A percentile compares a stretch with the other conserved stretches of the same genome.
Conservation (phyloP, 23 red algal genomes). For the Gracilariopsis chorda region DNA sequence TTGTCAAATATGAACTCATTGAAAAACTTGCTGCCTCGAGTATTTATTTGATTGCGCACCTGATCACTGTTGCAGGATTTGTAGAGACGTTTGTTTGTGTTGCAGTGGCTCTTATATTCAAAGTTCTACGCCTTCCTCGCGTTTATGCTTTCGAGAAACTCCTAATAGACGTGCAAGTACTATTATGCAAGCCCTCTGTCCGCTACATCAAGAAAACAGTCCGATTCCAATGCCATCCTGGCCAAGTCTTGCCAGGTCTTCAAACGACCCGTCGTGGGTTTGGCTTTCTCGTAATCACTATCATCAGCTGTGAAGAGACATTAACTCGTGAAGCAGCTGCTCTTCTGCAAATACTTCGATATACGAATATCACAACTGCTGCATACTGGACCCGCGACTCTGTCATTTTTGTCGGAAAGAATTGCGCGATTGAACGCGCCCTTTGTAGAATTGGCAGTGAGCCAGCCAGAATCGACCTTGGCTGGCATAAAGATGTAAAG, state of each 20-base stretch:
- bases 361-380: slow-evolving; percentile 3
- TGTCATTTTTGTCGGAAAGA: slow-evolving; percentile 13
- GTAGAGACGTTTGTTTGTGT: neutral
- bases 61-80: neutral
- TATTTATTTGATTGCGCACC: slow-evolving; percentile 1
- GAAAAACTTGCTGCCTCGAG: neutral
- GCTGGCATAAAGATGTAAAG: slow-evolving; percentile 38
- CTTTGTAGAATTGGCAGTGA: slow-evolving; percentile 1
- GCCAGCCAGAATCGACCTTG: neutral
- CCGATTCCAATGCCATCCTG: neutral
- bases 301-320: neutral
- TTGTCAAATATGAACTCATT: neutral
- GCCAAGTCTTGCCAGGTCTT: neutral
- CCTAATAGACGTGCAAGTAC: neutral
- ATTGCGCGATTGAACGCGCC: neutral
- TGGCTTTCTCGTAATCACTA: neutral
- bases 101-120: neutral
- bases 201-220: slow-evolving; percentile 9
- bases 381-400: slow-evolving; percentile 10
- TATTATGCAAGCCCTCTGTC: neutral
- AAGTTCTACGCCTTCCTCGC: neutral
- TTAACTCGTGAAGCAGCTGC: neutral
- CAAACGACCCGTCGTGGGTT: neutral
- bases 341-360: slow-evolving; percentile 16
- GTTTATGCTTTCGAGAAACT: slow-evolving; percentile 43